A percentile compares a stretch with the other conserved stretches of the same genome.
These are phyloP conservation scores for Pythium diclinum DNA, from an alignment of 352 stramenopile genomes.

Conservation along the genomic window DNA sequence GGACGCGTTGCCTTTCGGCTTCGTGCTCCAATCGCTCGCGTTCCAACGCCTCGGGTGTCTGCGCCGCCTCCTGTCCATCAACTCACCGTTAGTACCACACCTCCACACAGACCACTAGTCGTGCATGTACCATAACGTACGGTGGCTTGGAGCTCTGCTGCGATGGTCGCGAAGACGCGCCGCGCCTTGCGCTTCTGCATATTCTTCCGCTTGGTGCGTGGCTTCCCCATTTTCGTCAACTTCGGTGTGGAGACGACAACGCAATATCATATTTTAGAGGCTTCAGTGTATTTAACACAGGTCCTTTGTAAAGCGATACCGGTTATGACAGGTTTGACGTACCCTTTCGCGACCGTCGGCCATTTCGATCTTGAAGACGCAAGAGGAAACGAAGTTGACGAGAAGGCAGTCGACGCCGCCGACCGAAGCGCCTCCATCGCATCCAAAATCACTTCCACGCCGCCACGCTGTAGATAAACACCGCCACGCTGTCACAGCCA, in stretches of 20 bases:
- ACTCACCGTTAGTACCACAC: neutral
- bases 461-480: neutral
- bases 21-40: conserved; percentile 54
- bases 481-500: neutral
- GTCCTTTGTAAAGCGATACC: conserved; percentile 1
- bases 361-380: conserved; percentile 22
- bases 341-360: conserved; percentile 21
- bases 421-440: neutral
- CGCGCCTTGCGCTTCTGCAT: conserved; percentile 69
- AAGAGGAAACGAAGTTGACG: neutral
- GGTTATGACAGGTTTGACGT: conserved; percentile 7
- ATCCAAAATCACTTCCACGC: neutral
- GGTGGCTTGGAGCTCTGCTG: conserved; percentile 42
- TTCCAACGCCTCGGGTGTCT: conserved; percentile 46
- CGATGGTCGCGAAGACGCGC: conserved; percentile 53
- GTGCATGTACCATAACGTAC: conserved; percentile 22
- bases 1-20: conserved; percentile 48
- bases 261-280: neutral
- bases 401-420: neutral
- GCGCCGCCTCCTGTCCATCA: conserved; percentile 29
- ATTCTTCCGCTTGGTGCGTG: conserved; percentile 74
- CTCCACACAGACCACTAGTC: neutral
- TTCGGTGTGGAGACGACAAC: neutral
- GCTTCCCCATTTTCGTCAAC: conserved; percentile 37
- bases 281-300: conserved; percentile 1